These are phyloP conservation scores for Trichoderma parareesei DNA, from an alignment of 495 filamentous ascomycete species.

Conservation along the genomic window DNA sequence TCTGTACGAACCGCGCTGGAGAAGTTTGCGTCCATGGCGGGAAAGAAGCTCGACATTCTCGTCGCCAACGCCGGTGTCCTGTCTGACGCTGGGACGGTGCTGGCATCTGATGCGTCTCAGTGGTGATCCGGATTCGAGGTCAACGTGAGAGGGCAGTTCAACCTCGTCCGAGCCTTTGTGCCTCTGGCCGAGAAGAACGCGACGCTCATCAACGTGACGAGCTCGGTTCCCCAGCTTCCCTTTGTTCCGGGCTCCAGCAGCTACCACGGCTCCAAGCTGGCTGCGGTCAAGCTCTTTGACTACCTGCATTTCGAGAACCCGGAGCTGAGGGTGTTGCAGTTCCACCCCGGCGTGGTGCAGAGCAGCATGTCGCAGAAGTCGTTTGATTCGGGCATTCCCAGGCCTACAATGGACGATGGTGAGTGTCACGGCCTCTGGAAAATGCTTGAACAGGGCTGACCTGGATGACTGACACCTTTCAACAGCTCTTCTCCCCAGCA, in stretches of 20 bases:
- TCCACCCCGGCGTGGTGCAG: conserved; percentile 35
- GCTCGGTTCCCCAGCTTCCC: neutral
- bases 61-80: conserved; percentile 10
- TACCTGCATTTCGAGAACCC: conserved; percentile 29
- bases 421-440: neutral
- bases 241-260: conserved; percentile 22
- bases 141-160: neutral
- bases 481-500: conserved; percentile 26
- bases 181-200: conserved; percentile 7
- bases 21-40: neutral
- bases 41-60: conserved; percentile 8
- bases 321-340: conserved; percentile 27
- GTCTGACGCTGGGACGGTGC: neutral
- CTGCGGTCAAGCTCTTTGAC: conserved; percentile 25
- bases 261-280: conserved; percentile 33
- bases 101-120: neutral
- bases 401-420: neutral
- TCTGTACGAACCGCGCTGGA: neutral
- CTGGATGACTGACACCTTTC: neutral
- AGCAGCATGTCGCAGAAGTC: conserved; percentile 17
- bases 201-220: conserved; percentile 8
- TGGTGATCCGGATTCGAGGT: neutral
- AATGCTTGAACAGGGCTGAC: neutral
- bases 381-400: neutral
- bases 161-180: conserved; percentile 6